phyloP scores from a whole-genome alignment of 306 rosid genomes.

The Gastrolobium villosum region DNA sequence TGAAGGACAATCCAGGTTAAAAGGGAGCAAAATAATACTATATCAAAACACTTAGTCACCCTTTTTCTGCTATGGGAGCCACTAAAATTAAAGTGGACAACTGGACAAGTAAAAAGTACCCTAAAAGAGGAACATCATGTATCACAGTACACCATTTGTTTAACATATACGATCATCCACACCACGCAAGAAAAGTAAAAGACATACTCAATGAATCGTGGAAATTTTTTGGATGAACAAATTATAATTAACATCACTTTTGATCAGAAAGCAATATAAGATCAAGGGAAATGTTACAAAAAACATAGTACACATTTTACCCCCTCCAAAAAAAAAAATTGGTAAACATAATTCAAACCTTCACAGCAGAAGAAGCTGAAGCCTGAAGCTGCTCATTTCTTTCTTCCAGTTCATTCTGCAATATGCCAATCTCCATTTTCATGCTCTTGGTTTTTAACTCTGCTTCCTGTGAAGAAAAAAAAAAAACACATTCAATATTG shows the following conservation, averaged over 20 bases:
- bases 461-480: conserved; percentile 67
- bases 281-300: conserved; percentile 33
- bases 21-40: conserved; percentile 29
- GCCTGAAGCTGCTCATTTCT: conserved; percentile 75
- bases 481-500: conserved; percentile 45
- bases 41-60: conserved; percentile 7
- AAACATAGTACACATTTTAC: neutral
- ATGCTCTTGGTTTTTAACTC: conserved; percentile 82
- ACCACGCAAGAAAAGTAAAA: conserved; percentile 44
- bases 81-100: conserved; percentile 21
- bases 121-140: conserved; percentile 39
- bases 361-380: conserved; percentile 73
- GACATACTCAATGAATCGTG: conserved; percentile 41
- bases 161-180: conserved; percentile 11
- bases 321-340: neutral
- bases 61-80: conserved; percentile 38
- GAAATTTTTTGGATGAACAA: neutral
- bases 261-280: conserved; percentile 29
- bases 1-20: conserved; percentile 31
- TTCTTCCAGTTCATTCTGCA: conserved; percentile 77
- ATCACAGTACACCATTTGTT: conserved; percentile 25
- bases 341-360: conserved; percentile 60
- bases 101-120: conserved; percentile 3
- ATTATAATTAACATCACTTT: conserved; percentile 3
- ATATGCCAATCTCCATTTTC: conserved; percentile 73